phyloP scores from a whole-genome alignment of 164 flowering plant genomes.

The Euptelea pleiosperma region DNA sequence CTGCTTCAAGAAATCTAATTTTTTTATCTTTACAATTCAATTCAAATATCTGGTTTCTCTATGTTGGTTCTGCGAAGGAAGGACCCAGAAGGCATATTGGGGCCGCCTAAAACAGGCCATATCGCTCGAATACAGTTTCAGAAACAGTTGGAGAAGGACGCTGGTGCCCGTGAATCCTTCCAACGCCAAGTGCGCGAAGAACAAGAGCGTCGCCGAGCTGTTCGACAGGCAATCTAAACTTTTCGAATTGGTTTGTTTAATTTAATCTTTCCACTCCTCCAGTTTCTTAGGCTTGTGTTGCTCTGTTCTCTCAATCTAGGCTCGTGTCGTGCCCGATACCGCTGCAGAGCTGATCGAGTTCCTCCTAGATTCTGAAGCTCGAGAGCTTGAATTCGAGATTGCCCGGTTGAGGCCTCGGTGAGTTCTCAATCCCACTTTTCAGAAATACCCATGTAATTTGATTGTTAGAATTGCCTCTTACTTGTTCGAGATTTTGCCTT shows the following conservation, averaged over 20 bases:
- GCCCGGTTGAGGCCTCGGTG: conserved; percentile 74
- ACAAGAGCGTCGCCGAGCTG: conserved; percentile 53
- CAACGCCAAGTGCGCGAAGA: conserved; percentile 74
- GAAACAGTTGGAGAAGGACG: conserved; percentile 64
- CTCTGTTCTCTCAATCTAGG: conserved; percentile 29
- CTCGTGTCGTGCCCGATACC: conserved; percentile 70
- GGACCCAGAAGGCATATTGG: conserved; percentile 91
- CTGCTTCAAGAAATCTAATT: too few relatives aligned
- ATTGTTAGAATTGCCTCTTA: conserved; percentile 4
- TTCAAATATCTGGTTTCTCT: neutral
- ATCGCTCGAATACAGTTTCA: conserved; percentile 68
- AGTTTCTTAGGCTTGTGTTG: neutral
- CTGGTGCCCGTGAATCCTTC: conserved; percentile 73
- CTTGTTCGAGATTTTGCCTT: conserved; percentile 15
- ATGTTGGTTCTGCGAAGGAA: conserved; percentile 30
- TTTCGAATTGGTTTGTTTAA: neutral
- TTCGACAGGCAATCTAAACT: conserved; percentile 44
- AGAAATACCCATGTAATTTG: neutral
- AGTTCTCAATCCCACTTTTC: conserved; percentile 15
- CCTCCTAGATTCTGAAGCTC: conserved; percentile 93
- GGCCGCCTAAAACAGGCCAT: conserved; percentile 70
- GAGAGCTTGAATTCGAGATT: conserved; percentile 81
- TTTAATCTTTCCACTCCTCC: neutral
- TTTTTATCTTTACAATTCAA: neutral
- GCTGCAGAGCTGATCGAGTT: conserved; percentile 63